Evolutionary conservation across 1,139 yeast genomes (phyloP).

Genomic region (Blastobotrys malaysiensis): DNA sequence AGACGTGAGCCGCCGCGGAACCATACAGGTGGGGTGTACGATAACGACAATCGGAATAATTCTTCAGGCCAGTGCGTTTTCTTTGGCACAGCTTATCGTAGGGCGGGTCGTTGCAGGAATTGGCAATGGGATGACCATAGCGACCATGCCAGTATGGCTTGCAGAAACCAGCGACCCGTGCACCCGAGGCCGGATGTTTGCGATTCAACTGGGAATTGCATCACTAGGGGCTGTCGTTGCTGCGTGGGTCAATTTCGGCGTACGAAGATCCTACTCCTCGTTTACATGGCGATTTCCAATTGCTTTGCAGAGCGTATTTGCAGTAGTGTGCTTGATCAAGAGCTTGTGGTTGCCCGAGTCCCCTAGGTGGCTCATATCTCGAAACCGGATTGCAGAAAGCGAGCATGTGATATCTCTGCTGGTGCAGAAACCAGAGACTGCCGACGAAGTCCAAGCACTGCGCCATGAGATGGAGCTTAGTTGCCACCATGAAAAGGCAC

Average conservation of each 20-base stretch:
- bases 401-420: conserved; percentile 38
- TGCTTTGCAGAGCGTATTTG: conserved; percentile 11
- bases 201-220: conserved; percentile 56
- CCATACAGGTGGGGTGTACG: conserved; percentile 8
- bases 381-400: conserved; percentile 48
- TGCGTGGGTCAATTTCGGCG: conserved; percentile 64
- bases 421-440: conserved; percentile 9
- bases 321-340: conserved; percentile 6
- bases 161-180: conserved; percentile 18
- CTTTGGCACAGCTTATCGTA: conserved; percentile 63
- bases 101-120: conserved; percentile 72
- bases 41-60: conserved; percentile 22
- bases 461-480: conserved; percentile 21
- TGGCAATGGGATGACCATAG: conserved; percentile 19
- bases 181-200: conserved; percentile 15
- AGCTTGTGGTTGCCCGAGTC: conserved; percentile 30
- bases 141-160: conserved; percentile 19
- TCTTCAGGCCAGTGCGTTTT: conserved; percentile 69
- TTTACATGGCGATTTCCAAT: conserved; percentile 38
- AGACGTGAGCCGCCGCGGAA: conserved; percentile 7
- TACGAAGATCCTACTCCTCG: conserved; percentile 39
- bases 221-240: conserved; percentile 60
- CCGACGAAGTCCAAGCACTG: conserved; percentile 14
- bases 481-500: conserved; percentile 21
- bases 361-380: conserved; percentile 64